phyloP scores from a whole-genome alignment of 371 early-diverging fungal species.

The Parasitella parasitica region DNA sequence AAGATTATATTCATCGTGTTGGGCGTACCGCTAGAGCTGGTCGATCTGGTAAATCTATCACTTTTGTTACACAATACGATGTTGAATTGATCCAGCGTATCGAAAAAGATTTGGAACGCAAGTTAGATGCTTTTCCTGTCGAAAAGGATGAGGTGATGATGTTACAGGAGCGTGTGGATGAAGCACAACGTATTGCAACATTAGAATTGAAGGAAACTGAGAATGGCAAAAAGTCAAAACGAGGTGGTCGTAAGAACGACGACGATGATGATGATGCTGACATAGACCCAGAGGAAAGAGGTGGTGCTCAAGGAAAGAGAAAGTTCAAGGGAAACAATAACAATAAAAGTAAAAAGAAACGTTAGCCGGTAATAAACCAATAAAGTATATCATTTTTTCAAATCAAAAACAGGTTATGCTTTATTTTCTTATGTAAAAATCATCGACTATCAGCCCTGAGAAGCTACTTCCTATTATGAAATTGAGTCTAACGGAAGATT shows the following conservation, averaged over 20 bases:
- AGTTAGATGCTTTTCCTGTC: conserved; percentile 80
- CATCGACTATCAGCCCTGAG: too few relatives aligned
- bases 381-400: not conserved
- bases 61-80: conserved; percentile 98
- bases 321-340: conserved; percentile 25
- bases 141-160: conserved; percentile 85
- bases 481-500: too few relatives aligned
- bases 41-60: conserved; percentile 88
- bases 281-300: conserved; percentile 51
- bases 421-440: too few relatives aligned
- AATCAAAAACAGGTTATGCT: not conserved
- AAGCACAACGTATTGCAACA: conserved; percentile 85
- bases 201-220: conserved; percentile 68
- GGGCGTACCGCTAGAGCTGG: conserved; percentile 98
- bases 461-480: too few relatives aligned
- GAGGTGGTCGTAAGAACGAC: conserved; percentile 36
- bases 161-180: conserved; percentile 91
- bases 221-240: conserved; percentile 54
- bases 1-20: conserved; percentile 97
- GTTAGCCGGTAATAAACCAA: not conserved
- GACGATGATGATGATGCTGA: conserved; percentile 57
- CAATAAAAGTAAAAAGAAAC: conserved; percentile 15
- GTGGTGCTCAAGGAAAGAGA: conserved; percentile 26
- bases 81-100: conserved; percentile 93
- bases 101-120: conserved; percentile 85